Conservation (phyloP, 192 early-diverging fungal species). For the Backusella macrospora region DNA sequence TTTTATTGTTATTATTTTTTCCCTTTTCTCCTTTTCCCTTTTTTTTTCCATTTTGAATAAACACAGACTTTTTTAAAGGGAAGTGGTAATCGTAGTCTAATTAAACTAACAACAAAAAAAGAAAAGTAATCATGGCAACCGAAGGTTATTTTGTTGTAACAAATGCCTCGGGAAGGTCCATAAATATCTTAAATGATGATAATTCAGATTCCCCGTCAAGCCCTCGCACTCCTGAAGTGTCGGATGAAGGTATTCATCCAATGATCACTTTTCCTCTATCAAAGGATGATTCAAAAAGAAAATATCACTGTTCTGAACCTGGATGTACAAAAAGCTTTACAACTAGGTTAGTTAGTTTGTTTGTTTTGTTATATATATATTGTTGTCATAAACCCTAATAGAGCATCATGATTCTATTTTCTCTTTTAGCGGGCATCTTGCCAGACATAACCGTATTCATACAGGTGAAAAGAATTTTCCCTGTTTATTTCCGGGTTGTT, state of each 20-base stretch:
- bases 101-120: neutral
- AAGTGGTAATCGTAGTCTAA: neutral
- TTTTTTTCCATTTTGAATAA: constrained; percentile 10
- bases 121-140: neutral
- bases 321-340: constrained; percentile 80
- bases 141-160: constrained; percentile 46
- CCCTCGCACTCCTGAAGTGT: neutral
- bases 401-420: neutral
- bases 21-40: constrained; percentile 16
- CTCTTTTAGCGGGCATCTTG: constrained; percentile 68
- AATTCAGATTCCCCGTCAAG: neutral
- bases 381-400: neutral
- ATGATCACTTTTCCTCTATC: neutral
- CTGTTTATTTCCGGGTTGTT: constrained; percentile 70
- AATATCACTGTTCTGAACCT: constrained; percentile 66
- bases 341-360: constrained; percentile 54
- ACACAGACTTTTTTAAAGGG: neutral
- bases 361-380: neutral
- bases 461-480: constrained; percentile 81
- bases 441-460: constrained; percentile 81
- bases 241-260: constrained; percentile 9
- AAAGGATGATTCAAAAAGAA: constrained; percentile 55
- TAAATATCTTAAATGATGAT: constrained; percentile 54
- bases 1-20: constrained; percentile 17
- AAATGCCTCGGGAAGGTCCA: constrained; percentile 52